Evolutionary conservation across 495 filamentous ascomycete genomes (phyloP).

Genomic region (Neurospora hispaniola): DNA sequence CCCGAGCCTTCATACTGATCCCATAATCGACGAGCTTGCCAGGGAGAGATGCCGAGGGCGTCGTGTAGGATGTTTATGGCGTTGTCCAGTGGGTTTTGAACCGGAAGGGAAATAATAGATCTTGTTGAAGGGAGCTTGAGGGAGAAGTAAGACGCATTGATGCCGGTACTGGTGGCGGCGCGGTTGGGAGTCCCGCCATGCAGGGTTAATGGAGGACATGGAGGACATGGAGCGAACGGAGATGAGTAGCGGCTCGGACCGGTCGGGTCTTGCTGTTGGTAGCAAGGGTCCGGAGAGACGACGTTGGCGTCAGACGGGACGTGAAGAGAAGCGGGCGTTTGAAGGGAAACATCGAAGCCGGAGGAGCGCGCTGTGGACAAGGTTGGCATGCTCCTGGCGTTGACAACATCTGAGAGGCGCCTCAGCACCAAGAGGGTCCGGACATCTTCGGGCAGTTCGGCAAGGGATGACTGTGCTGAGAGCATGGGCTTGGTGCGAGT

Average conservation of each 20-base stretch:
- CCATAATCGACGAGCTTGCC: neutral
- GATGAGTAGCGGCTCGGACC: neutral
- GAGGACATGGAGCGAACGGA: neutral
- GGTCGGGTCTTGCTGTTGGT: neutral
- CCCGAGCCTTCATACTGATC: neutral
- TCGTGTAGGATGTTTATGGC: neutral
- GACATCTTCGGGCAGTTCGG: neutral
- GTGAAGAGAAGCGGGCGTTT: neutral
- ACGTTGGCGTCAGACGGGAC: neutral
- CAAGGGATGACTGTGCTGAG: neutral
- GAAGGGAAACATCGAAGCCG: no score
- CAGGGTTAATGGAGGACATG: neutral
- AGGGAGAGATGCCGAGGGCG: neutral
- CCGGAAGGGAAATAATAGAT: neutral
- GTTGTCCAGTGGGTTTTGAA: neutral
- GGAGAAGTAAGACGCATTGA: neutral
- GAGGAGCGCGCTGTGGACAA: neutral
- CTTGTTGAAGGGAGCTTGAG: neutral
- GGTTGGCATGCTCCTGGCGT: neutral
- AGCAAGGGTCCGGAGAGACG: neutral
- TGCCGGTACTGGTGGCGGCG: neutral
- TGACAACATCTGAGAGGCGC: neutral
- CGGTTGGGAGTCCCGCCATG: neutral
- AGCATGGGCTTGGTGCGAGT: neutral
- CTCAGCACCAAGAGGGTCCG: neutral